Conservation (phyloP, 371 early-diverging fungal genomes). For the Rhizomucor pusillus region DNA sequence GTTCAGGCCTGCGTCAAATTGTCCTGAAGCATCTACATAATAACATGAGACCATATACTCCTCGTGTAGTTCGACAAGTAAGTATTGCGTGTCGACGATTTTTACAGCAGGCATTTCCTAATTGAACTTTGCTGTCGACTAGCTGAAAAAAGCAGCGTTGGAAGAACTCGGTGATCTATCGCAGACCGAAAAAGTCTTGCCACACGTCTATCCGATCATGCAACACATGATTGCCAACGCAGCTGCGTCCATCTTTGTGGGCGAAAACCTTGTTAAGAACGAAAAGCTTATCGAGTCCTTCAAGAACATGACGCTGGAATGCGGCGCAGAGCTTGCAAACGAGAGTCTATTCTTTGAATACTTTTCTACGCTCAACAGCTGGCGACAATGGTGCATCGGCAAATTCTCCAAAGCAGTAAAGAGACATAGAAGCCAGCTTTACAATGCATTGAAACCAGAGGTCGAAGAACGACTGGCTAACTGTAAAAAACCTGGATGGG, state of each 20-base stretch:
- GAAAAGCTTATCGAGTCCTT: conserved; percentile 16
- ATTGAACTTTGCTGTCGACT: too few species aligned
- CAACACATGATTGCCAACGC: conserved; percentile 18
- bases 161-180: too few species aligned
- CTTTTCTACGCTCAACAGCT: conserved; percentile 6
- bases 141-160: too few species aligned
- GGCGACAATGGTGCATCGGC: conserved; percentile 12
- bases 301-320: conserved; percentile 21
- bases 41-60: conserved; percentile 11
- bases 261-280: conserved; percentile 12
- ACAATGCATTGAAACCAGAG: conserved; percentile 8
- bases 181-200: too few species aligned
- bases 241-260: conserved; percentile 22
- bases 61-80: conserved; percentile 11
- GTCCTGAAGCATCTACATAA: conserved; percentile 11
- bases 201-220: conserved; percentile 15
- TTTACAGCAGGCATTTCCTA: too few species aligned
- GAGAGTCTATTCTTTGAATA: conserved; percentile 10
- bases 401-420: conserved; percentile 2
- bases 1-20: neutral
- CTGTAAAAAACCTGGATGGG: neutral
- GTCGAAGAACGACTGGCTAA: conserved; percentile 5
- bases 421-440: conserved; percentile 8
- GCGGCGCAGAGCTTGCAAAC: conserved; percentile 10
- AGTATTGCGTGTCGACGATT: too few species aligned